Conservation (phyloP, 768 basidiomycete genomes). For the Trametes cubensis region DNA sequence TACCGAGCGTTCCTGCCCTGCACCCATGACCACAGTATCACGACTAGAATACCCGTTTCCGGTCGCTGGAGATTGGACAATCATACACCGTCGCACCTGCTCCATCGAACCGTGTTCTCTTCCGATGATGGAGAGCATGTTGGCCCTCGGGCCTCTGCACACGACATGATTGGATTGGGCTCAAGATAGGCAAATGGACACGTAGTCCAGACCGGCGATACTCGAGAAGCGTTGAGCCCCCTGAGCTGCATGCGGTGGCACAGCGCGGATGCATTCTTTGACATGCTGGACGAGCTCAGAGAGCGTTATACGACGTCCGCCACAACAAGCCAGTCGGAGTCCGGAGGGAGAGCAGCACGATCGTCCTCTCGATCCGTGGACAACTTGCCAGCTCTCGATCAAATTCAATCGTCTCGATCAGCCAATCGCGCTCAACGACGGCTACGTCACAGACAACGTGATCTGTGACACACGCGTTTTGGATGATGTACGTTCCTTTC, state of each 20-base stretch:
- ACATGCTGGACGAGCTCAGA: background rate
- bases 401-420: too few relatives aligned
- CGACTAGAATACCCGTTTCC: background rate
- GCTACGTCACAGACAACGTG: background rate
- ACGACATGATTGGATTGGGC: background rate
- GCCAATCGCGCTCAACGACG: too few relatives aligned
- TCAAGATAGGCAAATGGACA: background rate
- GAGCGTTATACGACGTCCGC: background rate
- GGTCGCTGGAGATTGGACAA: background rate
- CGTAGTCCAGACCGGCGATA: slow-evolving; percentile 5
- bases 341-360: too few relatives aligned
- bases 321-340: too few relatives aligned
- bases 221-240: background rate
- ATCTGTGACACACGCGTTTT: background rate
- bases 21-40: slow-evolving; percentile 11
- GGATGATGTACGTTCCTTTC: background rate
- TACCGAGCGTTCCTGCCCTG: slow-evolving; percentile 2
- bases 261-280: background rate
- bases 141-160: background rate
- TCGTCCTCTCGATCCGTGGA: too few relatives aligned
- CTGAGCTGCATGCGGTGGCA: background rate
- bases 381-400: too few relatives aligned
- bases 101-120: slow-evolving; percentile 1
- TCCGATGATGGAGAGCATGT: background rate
- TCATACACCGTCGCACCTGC: background rate